A percentile compares a stretch with the other conserved stretches of the same genome.
Conservation (phyloP, 345 rosid species). For the Eutrema heterophyllum region DNA sequence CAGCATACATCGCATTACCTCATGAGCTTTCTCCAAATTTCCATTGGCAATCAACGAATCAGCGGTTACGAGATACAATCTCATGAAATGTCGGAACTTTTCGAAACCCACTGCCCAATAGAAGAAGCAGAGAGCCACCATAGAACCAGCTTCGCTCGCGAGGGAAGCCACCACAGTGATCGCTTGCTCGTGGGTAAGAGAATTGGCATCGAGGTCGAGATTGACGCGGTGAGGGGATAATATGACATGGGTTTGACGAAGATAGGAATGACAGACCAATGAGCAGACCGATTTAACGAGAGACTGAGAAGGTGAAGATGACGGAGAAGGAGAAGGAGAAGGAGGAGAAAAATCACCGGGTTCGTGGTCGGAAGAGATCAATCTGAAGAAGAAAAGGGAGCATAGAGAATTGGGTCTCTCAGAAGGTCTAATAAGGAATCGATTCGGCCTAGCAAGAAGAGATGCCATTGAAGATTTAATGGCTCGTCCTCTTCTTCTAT, state of each 20-base stretch:
- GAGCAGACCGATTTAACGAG: conserved; percentile 49
- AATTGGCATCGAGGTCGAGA: conserved; percentile 37
- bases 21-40: conserved; percentile 61
- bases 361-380: conserved; percentile 15
- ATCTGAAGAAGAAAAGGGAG: conserved; percentile 28
- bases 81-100: conserved; percentile 74
- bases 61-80: conserved; percentile 63
- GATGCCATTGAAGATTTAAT: conserved; percentile 31
- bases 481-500: conserved; percentile 5
- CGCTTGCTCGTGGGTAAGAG: conserved; percentile 70
- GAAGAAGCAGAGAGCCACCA: conserved; percentile 81
- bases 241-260: conserved; percentile 31
- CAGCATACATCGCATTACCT: conserved; percentile 65
- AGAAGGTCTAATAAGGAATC: conserved; percentile 24
- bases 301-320: conserved; percentile 40
- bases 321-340: conserved; percentile 21
- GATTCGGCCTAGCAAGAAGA: conserved; percentile 30
- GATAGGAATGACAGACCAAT: conserved; percentile 48
- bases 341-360: not conserved
- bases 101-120: conserved; percentile 52
- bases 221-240: conserved; percentile 39
- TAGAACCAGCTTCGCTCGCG: conserved; percentile 68
- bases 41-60: conserved; percentile 53
- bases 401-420: conserved; percentile 21
- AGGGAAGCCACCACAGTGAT: conserved; percentile 69